phyloP scores from a whole-genome alignment of 176 grass and related monocot genomes.

The Lolium perenne region DNA sequence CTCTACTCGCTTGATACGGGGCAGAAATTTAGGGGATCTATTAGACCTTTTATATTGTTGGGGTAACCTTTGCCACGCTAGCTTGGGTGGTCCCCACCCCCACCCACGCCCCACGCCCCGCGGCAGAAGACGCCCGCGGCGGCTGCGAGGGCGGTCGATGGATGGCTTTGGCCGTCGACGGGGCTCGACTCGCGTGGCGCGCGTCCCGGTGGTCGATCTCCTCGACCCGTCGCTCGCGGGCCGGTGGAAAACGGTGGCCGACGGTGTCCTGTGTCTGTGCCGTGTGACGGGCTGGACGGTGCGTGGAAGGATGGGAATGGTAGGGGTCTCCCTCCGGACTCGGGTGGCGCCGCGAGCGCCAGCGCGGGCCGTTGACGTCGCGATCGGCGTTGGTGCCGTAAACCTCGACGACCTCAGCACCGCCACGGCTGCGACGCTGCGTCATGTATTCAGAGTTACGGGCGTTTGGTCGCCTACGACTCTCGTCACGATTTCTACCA shows the following conservation, averaged over 20 bases:
- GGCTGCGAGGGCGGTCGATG: neutral
- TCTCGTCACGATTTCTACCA: neutral
- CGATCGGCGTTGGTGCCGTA: neutral
- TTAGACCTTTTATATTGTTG: too few species aligned
- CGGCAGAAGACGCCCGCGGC: conserved; percentile 26
- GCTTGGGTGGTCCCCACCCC: conserved; percentile 11
- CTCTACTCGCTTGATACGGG: too few species aligned
- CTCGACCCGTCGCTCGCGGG: neutral
- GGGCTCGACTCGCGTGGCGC: neutral
- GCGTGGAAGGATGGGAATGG: too few species aligned
- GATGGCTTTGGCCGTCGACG: neutral
- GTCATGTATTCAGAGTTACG: neutral
- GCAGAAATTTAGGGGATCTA: too few species aligned
- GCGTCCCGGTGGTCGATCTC: too few species aligned
- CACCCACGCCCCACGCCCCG: too few species aligned
- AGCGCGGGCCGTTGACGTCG: neutral
- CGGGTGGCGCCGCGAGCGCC: neutral
- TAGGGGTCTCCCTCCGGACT: too few species aligned
- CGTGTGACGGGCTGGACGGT: too few species aligned
- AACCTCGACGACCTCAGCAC: too few species aligned
- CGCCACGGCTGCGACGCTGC: neutral
- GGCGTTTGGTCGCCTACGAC: neutral
- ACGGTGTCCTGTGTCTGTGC: too few species aligned
- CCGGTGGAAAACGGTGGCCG: neutral
- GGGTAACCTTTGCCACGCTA: neutral